These are phyloP conservation scores for Nicotiana otophora DNA, from an alignment of 257 asterid genomes.

Conservation along the genomic window DNA sequence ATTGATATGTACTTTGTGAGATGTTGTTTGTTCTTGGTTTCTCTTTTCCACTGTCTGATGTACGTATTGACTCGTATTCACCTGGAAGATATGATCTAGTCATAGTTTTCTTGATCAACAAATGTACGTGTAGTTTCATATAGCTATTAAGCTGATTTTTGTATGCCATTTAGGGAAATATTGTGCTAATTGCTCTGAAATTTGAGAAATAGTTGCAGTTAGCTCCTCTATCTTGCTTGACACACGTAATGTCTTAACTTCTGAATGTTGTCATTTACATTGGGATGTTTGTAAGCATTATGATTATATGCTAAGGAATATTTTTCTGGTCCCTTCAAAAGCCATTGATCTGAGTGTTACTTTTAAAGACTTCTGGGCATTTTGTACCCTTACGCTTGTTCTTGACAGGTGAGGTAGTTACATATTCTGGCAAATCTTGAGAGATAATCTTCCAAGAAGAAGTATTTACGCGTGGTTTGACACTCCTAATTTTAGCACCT, in stretches of 20 bases:
- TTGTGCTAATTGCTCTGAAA: neutral
- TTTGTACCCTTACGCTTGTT: neutral
- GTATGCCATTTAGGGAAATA: neutral
- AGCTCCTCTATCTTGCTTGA: neutral
- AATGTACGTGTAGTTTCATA: neutral
- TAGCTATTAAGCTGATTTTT: neutral
- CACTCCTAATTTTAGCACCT: no score
- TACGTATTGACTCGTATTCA: neutral
- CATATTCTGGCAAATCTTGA: neutral
- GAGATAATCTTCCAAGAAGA: no score
- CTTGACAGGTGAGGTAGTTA: neutral
- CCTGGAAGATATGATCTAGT: neutral
- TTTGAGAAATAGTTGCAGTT: neutral
- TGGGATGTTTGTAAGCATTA: neutral
- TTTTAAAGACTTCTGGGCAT: neutral
- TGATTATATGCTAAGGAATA: neutral
- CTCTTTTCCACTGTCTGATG: neutral
- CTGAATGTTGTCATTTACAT: neutral
- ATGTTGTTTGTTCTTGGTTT: neutral
- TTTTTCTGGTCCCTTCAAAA: neutral
- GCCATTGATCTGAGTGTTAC: neutral
- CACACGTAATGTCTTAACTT: neutral
- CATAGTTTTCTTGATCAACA: slow-evolving; percentile 1
- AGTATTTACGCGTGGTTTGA: no score
- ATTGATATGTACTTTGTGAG: neutral